These are phyloP conservation scores for Wallacemonas rigidus DNA, from an alignment of 208 protist species.

Conservation along the genomic window DNA sequence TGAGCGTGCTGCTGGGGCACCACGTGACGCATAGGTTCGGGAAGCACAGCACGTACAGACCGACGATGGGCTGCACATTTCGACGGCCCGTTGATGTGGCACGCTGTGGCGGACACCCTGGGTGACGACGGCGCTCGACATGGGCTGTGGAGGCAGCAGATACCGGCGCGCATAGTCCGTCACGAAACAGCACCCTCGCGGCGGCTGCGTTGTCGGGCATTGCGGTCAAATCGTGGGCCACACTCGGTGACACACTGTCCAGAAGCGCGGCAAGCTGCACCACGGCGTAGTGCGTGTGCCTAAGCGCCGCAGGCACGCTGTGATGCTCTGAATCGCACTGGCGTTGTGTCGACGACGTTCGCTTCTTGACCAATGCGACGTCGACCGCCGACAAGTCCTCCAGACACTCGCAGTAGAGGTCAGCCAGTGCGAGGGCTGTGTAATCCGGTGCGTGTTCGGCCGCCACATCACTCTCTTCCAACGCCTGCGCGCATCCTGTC, in stretches of 20 bases:
- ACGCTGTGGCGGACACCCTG: too few species aligned
- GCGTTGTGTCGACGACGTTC: too few species aligned
- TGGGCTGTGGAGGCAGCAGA: too few species aligned
- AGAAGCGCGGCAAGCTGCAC: slow-evolving; percentile 29
- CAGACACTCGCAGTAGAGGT: background rate
- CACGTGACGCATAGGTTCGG: slow-evolving; percentile 42
- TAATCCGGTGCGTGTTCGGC: background rate
- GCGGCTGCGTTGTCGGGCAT: background rate
- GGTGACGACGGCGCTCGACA: too few species aligned
- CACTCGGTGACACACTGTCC: background rate
- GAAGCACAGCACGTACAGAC: slow-evolving; percentile 37
- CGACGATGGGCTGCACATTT: background rate
- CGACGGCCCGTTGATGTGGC: too few species aligned
- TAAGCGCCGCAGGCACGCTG: background rate
- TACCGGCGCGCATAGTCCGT: background rate
- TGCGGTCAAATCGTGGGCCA: background rate
- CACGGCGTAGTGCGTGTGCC: slow-evolving; percentile 20
- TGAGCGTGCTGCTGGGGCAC: slow-evolving; percentile 37
- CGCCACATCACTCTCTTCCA: background rate
- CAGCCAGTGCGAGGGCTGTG: background rate
- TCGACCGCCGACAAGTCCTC: background rate
- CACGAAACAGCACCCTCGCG: background rate
- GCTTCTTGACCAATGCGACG: background rate
- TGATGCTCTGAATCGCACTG: too few species aligned
- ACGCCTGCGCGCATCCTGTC: too few species aligned